Base-by-base conservation (phyloP, 2,329 filamentous ascomycete species). In the Trichoderma pleuroti region DNA sequence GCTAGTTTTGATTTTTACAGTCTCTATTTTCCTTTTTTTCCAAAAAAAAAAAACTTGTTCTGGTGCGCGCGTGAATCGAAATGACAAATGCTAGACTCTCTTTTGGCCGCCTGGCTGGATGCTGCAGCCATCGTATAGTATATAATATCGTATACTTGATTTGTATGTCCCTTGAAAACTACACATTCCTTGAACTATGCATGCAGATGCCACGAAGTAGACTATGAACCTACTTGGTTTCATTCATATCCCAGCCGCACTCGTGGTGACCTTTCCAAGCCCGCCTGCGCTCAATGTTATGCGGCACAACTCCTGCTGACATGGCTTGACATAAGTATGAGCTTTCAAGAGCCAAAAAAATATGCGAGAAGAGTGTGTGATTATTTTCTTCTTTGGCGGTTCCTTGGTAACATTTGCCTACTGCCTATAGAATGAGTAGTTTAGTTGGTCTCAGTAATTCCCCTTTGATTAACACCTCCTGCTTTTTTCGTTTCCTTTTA, bases 1-100 rank as follows among this genome's bases (percentile, higher is more conserved):
- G 80, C 77, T 81, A 77, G 76, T 75, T 80, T 80, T 80, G 76
- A 78, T 81, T 80, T 80, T 80, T 75, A 76, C 76, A 78, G 76
- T 77, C 71, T 75, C 77, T 77, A 59, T 67, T 49, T 70, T 57
- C 21, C 34, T 63, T 56, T 49, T 64, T 66, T 11, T 28, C 24
- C n/a, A n/a, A n/a, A 2, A 30, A 66, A 24, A 26, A n/a, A 56
- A 10, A 10, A 14, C 21, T 26, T 18, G 24, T 10, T 7, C 54
- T 14, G 39, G 4, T 26, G 30, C 49, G 65, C 18, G 39, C 30
- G 36, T 68, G 54, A 68, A 61, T 34, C 24, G 8, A 26, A 46
- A 10, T 42, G 39, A 42, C 7, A 28, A 28, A 68, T 57, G 63
- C 52, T 42, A 6, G 24, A 46, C 18, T 42, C 24, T 42, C 0